Base-by-base conservation (phyloP, 331 rosid species). In the Dryas integrifolia region DNA sequence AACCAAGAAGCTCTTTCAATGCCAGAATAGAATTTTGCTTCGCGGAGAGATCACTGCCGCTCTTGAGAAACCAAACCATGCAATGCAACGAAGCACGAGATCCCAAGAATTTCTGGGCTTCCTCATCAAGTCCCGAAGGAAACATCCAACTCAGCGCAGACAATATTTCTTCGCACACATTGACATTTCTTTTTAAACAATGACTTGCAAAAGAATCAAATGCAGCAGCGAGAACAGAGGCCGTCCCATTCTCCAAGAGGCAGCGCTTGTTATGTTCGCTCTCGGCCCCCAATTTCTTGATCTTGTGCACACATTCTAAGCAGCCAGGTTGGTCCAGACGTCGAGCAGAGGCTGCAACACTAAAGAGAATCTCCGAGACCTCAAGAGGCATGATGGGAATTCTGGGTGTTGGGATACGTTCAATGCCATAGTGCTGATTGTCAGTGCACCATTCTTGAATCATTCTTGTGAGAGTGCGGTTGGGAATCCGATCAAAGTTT, bases 361-460 rank as follows among this genome's bases (percentile, higher is more conserved):
- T 55, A 8, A 61, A 9, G 13, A 85, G 83, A 76, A 76, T 71
- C 44, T 88, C 86, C 0, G 72, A 51, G 6, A 83, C 88, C 65
- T 90, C 83, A 11, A 13, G 1, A 4, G 85, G 73, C 9, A 67
- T 67, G 71, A 90, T 16, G 1, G 96, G 96, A 44, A 72, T 65
- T 59, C 87, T 78, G 0, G 97, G 96, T 0, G 97, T 88, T 2
- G 97, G 96, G 14, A 88, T 83, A 50, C 96, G 84, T 55, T 85
- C 87, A 12, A 91, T 70, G 26, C 96, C 96, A 41, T 75, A 59
- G 40, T 68, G 76, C n/a, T 62, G 77, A 70, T 88, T 88, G 21
- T 85, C 80, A 11, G 81, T 83, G 72, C 97, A 81, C 97, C 97
- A 91, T 7, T 91, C 91, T 81, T 91, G 97, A 65, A 88, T 88